Percentiles rank a stretch among this genome's conserved stretches.
phyloP scores from a whole-genome alignment of 2,329 filamentous ascomycete species.

The Aspergillus pseudonomiae region DNA sequence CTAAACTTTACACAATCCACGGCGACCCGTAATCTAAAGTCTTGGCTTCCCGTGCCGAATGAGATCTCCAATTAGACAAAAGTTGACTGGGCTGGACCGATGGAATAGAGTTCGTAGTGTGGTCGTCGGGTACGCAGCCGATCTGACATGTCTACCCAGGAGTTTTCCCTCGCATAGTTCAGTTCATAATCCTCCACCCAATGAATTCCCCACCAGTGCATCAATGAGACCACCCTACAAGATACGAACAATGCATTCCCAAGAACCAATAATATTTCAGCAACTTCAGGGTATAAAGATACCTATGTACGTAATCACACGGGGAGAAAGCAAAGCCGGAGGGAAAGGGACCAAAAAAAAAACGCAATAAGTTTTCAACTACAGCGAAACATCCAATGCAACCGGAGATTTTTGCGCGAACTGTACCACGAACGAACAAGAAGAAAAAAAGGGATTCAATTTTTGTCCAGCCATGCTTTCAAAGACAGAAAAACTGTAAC shows the following conservation, averaged over 20 bases:
- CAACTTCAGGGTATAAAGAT: conserved; percentile 15
- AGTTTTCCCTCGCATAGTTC: too few relatives aligned
- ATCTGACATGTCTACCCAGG: too few relatives aligned
- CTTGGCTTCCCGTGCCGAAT: neutral
- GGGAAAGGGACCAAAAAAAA: neutral
- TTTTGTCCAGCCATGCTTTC: conserved; percentile 5
- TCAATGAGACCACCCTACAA: neutral
- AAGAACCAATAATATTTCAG: neutral
- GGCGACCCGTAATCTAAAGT: neutral
- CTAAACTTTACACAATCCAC: neutral
- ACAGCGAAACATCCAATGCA: neutral
- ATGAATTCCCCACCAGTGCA: too few relatives aligned
- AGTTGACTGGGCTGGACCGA: neutral
- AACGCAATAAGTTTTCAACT: neutral
- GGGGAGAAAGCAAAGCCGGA: neutral
- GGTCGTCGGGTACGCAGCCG: too few relatives aligned
- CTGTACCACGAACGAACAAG: neutral
- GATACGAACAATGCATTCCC: neutral
- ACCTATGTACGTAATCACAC: conserved; percentile 7
- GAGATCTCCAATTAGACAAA: neutral
- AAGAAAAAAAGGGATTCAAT: neutral
- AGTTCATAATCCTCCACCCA: too few relatives aligned
- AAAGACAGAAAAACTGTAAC: neutral
- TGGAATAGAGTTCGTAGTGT: neutral
- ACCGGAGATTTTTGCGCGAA: neutral